Percentiles rank a stretch among this genome's conserved stretches.
These are phyloP conservation scores for Polyporus arcularius DNA, from an alignment of 768 basidiomycete species.

Conservation along the genomic window DNA sequence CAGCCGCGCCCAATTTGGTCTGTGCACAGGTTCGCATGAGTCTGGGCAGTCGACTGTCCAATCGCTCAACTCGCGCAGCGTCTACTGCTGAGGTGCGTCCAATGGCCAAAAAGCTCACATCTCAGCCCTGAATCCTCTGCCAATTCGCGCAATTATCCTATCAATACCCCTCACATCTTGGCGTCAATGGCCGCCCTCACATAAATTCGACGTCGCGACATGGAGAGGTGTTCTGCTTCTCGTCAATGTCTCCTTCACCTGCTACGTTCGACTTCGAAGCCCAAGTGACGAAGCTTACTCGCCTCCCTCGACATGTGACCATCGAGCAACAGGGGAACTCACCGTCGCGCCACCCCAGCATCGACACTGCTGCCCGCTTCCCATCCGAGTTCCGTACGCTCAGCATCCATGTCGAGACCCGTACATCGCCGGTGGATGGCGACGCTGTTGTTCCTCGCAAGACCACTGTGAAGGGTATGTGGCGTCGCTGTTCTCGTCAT, in stretches of 20 bases:
- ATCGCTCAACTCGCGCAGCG: not conserved
- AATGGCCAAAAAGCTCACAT: not conserved
- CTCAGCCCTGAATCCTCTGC: not conserved
- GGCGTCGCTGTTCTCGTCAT: not conserved
- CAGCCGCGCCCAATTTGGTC: not conserved
- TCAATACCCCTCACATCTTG: not conserved
- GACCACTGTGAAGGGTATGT: not conserved
- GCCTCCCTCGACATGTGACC: not conserved
- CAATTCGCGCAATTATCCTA: not conserved
- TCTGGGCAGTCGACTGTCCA: not conserved
- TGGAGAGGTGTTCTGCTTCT: not conserved
- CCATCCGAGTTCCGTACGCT: slow-evolving; percentile 3
- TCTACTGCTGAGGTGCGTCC: not conserved
- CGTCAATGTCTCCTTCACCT: not conserved
- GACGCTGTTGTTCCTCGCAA: not conserved
- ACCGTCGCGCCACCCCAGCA: not conserved
- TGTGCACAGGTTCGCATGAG: not conserved
- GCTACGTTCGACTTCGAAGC: not conserved
- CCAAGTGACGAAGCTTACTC: not conserved
- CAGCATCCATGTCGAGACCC: slow-evolving; percentile 1
- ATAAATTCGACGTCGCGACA: not conserved
- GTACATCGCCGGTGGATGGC: slow-evolving; percentile 1
- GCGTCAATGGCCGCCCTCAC: not conserved
- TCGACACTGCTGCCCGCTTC: not conserved
- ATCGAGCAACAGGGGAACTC: not conserved